phyloP scores from a whole-genome alignment of 2,329 filamentous ascomycete genomes.

The Botryotinia narcissicola region DNA sequence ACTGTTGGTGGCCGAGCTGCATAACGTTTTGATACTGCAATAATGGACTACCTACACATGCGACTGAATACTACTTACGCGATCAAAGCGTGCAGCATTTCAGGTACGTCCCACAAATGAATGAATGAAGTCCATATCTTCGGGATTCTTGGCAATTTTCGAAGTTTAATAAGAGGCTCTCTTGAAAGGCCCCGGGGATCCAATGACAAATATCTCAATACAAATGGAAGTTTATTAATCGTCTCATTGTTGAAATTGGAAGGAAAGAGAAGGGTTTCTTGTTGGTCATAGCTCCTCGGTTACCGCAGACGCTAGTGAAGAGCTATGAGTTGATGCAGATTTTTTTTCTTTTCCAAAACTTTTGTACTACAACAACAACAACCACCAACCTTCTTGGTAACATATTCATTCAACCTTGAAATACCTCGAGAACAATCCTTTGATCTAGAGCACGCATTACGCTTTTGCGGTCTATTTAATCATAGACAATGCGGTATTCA shows the following conservation, averaged over 20 bases:
- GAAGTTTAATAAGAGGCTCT: not conserved
- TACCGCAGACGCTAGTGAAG: constrained; percentile 9
- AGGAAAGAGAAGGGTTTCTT: not conserved
- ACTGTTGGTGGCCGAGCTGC: not conserved
- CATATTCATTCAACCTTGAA: not conserved
- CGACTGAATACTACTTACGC: not conserved
- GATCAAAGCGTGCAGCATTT: not conserved
- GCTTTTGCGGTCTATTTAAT: not conserved
- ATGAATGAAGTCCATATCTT: not conserved
- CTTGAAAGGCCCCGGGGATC: not conserved
- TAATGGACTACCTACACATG: not conserved
- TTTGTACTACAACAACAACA: not conserved
- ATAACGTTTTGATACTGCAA: not conserved
- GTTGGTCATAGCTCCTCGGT: constrained; percentile 10
- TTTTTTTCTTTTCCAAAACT: not conserved
- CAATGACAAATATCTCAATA: not conserved
- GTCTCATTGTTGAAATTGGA: not conserved
- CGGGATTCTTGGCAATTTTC: not conserved
- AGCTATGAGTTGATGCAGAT: not conserved
- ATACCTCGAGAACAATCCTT: not conserved
- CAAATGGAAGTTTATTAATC: not conserved
- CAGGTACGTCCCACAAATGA: not conserved
- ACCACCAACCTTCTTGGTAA: not conserved
- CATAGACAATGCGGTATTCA: not conserved
- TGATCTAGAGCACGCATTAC: not conserved